phyloP scores from a whole-genome alignment of 2,329 filamentous ascomycete genomes.

The Hymenoscyphus linearis region DNA sequence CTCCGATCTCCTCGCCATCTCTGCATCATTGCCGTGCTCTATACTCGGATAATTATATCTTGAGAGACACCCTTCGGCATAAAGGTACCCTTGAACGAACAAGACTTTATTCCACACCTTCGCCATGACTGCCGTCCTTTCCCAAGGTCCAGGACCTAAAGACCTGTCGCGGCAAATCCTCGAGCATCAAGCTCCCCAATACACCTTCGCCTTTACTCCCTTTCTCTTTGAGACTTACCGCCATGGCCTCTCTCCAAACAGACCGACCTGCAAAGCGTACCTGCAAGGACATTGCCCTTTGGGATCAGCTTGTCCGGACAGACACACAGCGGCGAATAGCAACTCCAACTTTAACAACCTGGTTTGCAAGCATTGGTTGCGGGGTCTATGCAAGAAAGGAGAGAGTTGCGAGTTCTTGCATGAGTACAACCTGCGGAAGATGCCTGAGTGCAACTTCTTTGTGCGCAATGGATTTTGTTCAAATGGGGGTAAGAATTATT shows the following conservation, averaged over 20 bases:
- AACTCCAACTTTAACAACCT: constrained; percentile 65
- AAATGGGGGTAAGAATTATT: constrained; percentile 54
- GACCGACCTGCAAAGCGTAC: constrained; percentile 82
- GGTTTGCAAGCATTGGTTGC: constrained; percentile 98
- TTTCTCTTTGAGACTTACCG: constrained; percentile 81
- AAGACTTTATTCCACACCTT: not conserved
- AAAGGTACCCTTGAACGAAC: not conserved
- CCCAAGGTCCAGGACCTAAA: constrained; percentile 24
- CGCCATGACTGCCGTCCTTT: constrained; percentile 21
- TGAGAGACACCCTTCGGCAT: not conserved
- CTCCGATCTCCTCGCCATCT: not conserved
- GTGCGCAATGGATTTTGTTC: constrained; percentile 89
- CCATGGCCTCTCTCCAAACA: constrained; percentile 73
- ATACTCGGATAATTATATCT: not conserved
- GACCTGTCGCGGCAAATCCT: constrained; percentile 43
- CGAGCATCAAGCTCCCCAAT: constrained; percentile 48
- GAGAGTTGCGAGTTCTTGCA: constrained; percentile 96
- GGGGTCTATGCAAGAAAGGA: constrained; percentile 95
- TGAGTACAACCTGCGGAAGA: constrained; percentile 96
- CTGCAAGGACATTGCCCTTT: constrained; percentile 80
- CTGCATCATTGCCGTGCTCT: not conserved
- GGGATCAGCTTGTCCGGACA: constrained; percentile 78
- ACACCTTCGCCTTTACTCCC: constrained; percentile 78
- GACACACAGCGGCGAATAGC: constrained; percentile 50
- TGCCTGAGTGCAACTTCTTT: constrained; percentile 98